Percentiles rank a stretch among this genome's conserved stretches.
These are phyloP conservation scores for Cylindrotheca closterium DNA, from an alignment of 108 stramenopile genomes.

Conservation along the genomic window DNA sequence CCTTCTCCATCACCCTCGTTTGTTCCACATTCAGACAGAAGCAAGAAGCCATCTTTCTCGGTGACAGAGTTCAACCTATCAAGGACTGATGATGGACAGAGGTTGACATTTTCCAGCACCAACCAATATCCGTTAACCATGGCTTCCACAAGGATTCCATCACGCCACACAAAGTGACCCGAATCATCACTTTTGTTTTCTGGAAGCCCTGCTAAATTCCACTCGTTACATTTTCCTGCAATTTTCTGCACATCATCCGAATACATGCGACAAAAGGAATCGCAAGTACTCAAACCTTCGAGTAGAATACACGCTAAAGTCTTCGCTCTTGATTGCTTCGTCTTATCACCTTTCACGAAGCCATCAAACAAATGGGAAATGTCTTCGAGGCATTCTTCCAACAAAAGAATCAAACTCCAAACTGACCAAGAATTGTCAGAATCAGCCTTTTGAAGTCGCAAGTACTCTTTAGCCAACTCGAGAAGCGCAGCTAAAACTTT, in stretches of 20 bases:
- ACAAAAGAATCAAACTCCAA: background rate
- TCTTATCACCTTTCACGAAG: background rate
- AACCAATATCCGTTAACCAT: conserved; percentile 94
- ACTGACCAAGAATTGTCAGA: background rate
- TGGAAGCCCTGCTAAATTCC: background rate
- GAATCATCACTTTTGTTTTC: conserved; percentile 4
- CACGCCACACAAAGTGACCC: conserved; percentile 89
- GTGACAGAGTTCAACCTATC: conserved; percentile 97
- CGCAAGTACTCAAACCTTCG: background rate
- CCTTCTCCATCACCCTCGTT: conserved; percentile 34
- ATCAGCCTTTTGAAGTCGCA: background rate
- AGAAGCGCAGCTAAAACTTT: background rate
- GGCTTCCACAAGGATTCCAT: conserved; percentile 93
- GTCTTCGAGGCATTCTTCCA: background rate
- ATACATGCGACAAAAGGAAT: background rate
- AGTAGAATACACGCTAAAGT: background rate
- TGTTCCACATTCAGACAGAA: conserved; percentile 92
- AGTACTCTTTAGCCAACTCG: background rate
- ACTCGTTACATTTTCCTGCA: background rate
- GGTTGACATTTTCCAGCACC: conserved; percentile 92
- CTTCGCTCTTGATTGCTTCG: background rate
- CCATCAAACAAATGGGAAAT: background rate
- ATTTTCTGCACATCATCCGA: background rate
- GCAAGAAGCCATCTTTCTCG: conserved; percentile 90
- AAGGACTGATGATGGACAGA: conserved; percentile 94